Percentiles rank a stretch among this genome's conserved stretches.
Conservation (phyloP, 208 protist genomes). For the Trypanosoma mega region DNA sequence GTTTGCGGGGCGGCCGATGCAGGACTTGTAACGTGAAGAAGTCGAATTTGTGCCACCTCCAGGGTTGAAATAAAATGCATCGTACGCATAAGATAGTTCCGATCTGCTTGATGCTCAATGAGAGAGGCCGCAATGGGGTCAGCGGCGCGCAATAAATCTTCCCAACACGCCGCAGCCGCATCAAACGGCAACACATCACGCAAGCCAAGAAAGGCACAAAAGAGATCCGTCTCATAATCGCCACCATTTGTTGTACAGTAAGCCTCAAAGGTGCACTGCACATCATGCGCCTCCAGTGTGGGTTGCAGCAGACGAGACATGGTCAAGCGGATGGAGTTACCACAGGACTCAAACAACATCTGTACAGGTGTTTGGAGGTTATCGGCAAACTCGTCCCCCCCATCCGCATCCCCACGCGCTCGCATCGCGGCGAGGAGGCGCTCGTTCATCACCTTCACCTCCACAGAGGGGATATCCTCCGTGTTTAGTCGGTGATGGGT, state of each 20-base stretch:
- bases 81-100: conserved; percentile 58
- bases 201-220: conserved; percentile 53
- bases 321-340: conserved; percentile 40
- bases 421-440: conserved; percentile 25
- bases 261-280: conserved; percentile 26
- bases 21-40: conserved; percentile 42
- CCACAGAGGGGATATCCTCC: conserved; percentile 4
- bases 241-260: conserved; percentile 32
- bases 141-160: conserved; percentile 36
- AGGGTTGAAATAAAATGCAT: conserved; percentile 50
- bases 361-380: no score
- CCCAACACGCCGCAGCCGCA: conserved; percentile 54
- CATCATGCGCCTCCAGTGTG: conserved; percentile 41
- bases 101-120: conserved; percentile 42
- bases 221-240: conserved; percentile 40
- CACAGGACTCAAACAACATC: conserved; percentile 40
- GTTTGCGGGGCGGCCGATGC: not conserved
- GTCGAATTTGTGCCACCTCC: conserved; percentile 43
- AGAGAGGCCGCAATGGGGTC: conserved; percentile 55
- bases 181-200: conserved; percentile 40
- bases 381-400: no score
- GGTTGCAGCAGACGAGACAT: conserved; percentile 50
- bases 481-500: not conserved
- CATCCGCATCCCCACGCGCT: not conserved
- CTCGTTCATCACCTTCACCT: conserved; percentile 45